Conservation (phyloP, 306 rosid genomes). For the Dryas alaskensis region DNA sequence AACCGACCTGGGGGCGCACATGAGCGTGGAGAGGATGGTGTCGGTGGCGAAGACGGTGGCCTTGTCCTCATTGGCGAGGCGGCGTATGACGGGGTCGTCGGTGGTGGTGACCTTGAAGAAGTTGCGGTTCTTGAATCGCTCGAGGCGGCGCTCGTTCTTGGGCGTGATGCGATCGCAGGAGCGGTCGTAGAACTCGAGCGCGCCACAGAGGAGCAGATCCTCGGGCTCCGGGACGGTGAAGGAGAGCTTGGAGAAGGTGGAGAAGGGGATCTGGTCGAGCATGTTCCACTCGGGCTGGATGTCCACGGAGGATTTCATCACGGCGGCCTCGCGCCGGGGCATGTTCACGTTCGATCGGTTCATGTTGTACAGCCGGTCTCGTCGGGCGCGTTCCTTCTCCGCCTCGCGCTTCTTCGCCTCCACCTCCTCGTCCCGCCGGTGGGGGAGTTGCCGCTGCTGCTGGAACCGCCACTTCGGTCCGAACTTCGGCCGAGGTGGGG, state of each 20-base stretch:
- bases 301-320: constrained; percentile 77
- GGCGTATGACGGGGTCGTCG: constrained; percentile 82
- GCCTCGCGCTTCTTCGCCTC: constrained; percentile 82
- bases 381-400: constrained; percentile 89
- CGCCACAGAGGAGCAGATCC: constrained; percentile 78
- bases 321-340: constrained; percentile 80
- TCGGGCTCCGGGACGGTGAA: constrained; percentile 79
- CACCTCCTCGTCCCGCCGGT: constrained; percentile 89
- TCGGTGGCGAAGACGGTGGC: constrained; percentile 84
- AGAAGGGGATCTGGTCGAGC: constrained; percentile 91
- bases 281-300: constrained; percentile 96
- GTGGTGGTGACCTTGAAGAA: constrained; percentile 90
- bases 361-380: constrained; percentile 70
- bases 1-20: constrained; percentile 91
- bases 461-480: constrained; percentile 90
- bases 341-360: constrained; percentile 67
- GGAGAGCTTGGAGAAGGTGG: constrained; percentile 86
- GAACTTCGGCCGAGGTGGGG: constrained; percentile 78
- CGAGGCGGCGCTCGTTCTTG: constrained; percentile 78
- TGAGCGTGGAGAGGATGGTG: constrained; percentile 74
- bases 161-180: constrained; percentile 67
- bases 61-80: constrained; percentile 82
- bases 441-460: constrained; percentile 77
- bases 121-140: constrained; percentile 78
- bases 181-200: constrained; percentile 76